Base-by-base conservation (phyloP, 805 yeast genomes). In the Nakazawaea molendinolei region DNA sequence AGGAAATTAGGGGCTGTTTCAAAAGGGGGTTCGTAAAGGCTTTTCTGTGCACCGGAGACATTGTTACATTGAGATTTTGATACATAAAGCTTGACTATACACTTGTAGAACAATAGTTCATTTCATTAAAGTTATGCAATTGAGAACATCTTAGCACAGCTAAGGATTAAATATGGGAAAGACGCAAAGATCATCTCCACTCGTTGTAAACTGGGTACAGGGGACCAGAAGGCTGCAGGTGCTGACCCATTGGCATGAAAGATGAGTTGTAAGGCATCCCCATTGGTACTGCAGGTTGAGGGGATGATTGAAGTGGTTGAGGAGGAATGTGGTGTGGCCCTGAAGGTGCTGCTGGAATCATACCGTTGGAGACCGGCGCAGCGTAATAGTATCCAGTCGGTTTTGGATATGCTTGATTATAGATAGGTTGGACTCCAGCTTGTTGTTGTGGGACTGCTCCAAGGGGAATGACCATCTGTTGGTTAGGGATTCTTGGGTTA, bases 111-210 rank as follows among this genome's bases (percentile, higher is more conserved):
- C n/a, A n/a, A n/a, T n/a, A n/a, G n/a, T n/a, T n/a, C n/a, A n/a
- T n/a, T n/a, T n/a, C n/a, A n/a, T n/a, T n/a, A n/a, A n/a, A n/a
- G n/a, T n/a, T n/a, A n/a, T n/a, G n/a, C n/a, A n/a, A n/a, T n/a
- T n/a, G n/a, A n/a, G n/a, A n/a, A n/a, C n/a, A n/a, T n/a, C 12
- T 28, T 21, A 28, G 31, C 31, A 28, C 31, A 16, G 31, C 31
- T 28, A 21, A 28, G 16, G 8, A 12, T 22, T 14, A 20, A 6
- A 5, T 15, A n/a, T n/a, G n/a, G n/a, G n/a, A n/a, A n/a, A n/a
- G n/a, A n/a, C n/a, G n/a, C n/a, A n/a, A n/a, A n/a, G n/a, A n/a
- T 23, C 16, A 31, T 17, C 23, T 31, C 34, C 34, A 31, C 12
- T 31, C 34, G 12, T 28, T 23, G 17, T 31, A 28, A 13, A 31